Evolutionary conservation across 2,329 filamentous ascomycete species (phyloP), one percentile per base, ranked within the genome.

Genomic region (Trichoderma asperellum): DNA sequence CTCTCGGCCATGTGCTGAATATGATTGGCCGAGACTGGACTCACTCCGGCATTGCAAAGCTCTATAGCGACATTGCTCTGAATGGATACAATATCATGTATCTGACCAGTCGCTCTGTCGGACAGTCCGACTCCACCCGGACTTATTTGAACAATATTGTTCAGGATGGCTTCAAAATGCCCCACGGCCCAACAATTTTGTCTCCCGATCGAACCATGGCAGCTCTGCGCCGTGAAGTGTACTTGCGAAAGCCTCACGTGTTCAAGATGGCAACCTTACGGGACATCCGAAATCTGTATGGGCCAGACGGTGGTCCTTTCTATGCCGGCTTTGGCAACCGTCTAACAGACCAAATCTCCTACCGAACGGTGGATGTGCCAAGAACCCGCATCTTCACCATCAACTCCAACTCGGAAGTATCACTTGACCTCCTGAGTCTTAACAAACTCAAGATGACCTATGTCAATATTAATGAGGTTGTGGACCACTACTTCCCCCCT

Each of bases 21-120:
- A 96, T 96, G 89, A 95, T 99, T 73, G 96, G 96, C 53, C 91
- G 96, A 59, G 96, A 99, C 80, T 99, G 96, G 96, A 99, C 96
- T 3, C 96, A 99, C 79, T 88, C 94, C 18, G 96, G 96, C 47
- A 95, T 99, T 29, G 96, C 96, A 27, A 99, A 99, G 82, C 86
- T 99, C 10, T 99, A 98, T 81, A 96, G 92, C 60, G 96, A 99
- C 74, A 99, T 99, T 74, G 89, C 90, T 0, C 90, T 91, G 75
- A 99, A 99, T 76, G 96, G 96, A 7, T 99, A 98, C 85, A 98
- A 99, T 79, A 96, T 99, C 77, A 94, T 99, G 87, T 99, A 99
- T 78, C 86, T 99, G 57, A 99, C 96, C 0, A 96, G 92, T 78
- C 90, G 96, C 63, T 96, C 93, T 16, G 94, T 98, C 57, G 96